Percentiles rank a stretch among this genome's conserved stretches.
phyloP scores from a whole-genome alignment of 768 basidiomycete species.

The Russula foetens region DNA sequence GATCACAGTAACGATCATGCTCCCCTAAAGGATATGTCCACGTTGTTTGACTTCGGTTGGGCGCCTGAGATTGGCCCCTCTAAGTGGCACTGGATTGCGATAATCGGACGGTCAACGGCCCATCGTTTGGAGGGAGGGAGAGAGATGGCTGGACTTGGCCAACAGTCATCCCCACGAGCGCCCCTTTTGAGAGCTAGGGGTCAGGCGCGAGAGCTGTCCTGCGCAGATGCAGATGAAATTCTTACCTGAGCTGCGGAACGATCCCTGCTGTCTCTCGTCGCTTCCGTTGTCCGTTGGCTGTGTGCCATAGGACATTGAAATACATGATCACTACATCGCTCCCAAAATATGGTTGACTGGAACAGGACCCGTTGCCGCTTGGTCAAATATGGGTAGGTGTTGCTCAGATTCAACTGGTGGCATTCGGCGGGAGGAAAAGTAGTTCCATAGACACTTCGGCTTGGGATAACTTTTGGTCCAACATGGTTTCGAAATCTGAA shows the following conservation, averaged over 20 bases:
- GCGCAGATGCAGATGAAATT: background rate
- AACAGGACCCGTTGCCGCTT: background rate
- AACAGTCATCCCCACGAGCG: too few species aligned
- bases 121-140: too few species aligned
- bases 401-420: background rate
- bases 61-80: background rate
- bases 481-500: background rate
- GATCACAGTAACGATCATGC: too few species aligned
- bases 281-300: background rate
- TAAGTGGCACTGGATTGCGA: background rate
- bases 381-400: background rate
- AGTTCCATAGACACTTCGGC: background rate
- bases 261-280: background rate
- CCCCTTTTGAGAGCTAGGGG: background rate
- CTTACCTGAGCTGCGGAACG: background rate
- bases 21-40: background rate
- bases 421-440: background rate
- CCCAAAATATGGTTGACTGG: background rate
- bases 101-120: slow-evolving; percentile 1
- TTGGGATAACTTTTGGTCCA: too few species aligned
- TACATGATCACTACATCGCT: background rate
- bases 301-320: background rate
- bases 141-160: too few species aligned
- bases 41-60: background rate
- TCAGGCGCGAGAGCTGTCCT: background rate